Percentiles rank a stretch among this genome's conserved stretches.
Evolutionary conservation across 805 yeast genomes (phyloP).

Genomic region (Suhomyces kilbournensis): DNA sequence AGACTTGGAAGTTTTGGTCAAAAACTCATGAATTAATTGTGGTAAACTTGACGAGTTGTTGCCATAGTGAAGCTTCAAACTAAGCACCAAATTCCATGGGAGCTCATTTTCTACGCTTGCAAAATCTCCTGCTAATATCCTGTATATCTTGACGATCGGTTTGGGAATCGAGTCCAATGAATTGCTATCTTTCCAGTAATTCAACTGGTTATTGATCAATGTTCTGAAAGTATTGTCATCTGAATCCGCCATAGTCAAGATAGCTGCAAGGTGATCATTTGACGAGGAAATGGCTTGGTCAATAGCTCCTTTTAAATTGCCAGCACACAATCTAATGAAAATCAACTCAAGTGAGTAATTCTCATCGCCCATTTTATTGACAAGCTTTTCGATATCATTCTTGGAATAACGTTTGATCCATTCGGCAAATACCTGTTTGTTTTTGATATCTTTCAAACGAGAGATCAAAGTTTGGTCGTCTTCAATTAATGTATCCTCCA

Average conservation of each 20-base stretch:
- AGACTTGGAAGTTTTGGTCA: slow-evolving; percentile 11
- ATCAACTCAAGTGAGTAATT: slow-evolving; percentile 44
- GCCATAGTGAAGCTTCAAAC: slow-evolving; percentile 63
- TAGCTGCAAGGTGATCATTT: slow-evolving; percentile 67
- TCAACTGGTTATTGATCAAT: slow-evolving; percentile 60
- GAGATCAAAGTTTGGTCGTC: slow-evolving; percentile 10
- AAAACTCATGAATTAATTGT: not conserved
- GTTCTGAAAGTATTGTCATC: slow-evolving; percentile 55
- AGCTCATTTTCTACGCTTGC: slow-evolving; percentile 42
- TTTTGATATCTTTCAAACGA: slow-evolving; percentile 18
- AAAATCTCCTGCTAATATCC: slow-evolving; percentile 56
- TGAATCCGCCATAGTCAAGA: slow-evolving; percentile 69
- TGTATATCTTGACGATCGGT: slow-evolving; percentile 56
- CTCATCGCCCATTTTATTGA: slow-evolving; percentile 26
- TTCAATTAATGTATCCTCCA: not conserved
- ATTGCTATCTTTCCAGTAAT: slow-evolving; percentile 56
- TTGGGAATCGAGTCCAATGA: slow-evolving; percentile 47
- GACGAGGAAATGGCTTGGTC: slow-evolving; percentile 55
- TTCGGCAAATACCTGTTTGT: slow-evolving; percentile 45
- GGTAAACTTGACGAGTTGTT: slow-evolving; percentile 19
- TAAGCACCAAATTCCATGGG: slow-evolving; percentile 65
- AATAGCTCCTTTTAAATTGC: slow-evolving; percentile 62
- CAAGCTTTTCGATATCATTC: slow-evolving; percentile 28
- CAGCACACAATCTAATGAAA: slow-evolving; percentile 48
- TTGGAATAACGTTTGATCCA: slow-evolving; percentile 56